phyloP scores from a whole-genome alignment of 2,329 filamentous ascomycete genomes.

The Diaporthe batatas region DNA sequence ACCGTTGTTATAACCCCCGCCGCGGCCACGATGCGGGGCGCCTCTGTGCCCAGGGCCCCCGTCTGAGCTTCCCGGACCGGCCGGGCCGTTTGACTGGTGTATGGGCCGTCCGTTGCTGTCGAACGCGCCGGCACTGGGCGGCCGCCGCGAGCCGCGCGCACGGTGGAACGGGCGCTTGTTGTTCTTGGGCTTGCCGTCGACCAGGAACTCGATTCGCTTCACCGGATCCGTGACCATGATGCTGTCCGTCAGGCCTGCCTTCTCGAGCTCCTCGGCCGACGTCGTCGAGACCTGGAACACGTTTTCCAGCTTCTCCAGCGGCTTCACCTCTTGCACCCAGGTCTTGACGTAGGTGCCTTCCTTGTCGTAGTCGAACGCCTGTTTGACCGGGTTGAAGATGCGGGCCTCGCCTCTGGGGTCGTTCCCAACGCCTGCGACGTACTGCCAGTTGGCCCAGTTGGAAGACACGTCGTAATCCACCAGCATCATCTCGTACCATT shows the following conservation, averaged over 20 bases:
- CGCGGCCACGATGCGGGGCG: constrained; percentile 17
- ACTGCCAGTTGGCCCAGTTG: constrained; percentile 90
- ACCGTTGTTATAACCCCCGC: constrained; percentile 16
- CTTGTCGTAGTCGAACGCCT: constrained; percentile 82
- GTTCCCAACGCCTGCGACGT: constrained; percentile 83
- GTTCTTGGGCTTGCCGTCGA: constrained; percentile 63
- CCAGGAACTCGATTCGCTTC: constrained; percentile 73
- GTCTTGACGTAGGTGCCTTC: constrained; percentile 77
- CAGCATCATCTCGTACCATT: constrained; percentile 84
- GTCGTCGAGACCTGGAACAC: constrained; percentile 81
- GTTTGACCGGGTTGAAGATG: constrained; percentile 87
- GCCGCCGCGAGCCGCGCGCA: constrained; percentile 42
- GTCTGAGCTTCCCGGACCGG: constrained; percentile 13
- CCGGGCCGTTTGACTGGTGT: background rate
- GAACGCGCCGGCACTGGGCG: constrained; percentile 39
- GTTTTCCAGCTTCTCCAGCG: constrained; percentile 65
- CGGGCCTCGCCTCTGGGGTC: constrained; percentile 78
- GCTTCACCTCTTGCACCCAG: constrained; percentile 78
- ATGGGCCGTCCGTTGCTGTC: constrained; percentile 8
- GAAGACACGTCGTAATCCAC: constrained; percentile 82
- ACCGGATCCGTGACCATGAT: constrained; percentile 77
- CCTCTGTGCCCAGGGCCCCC: constrained; percentile 12
- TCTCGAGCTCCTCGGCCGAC: constrained; percentile 67
- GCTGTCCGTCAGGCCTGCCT: constrained; percentile 67
- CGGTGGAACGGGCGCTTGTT: constrained; percentile 52